Evolutionary conservation across 1,139 yeast genomes (phyloP), one percentile per base, ranked within the genome.

Genomic region (Nakaseomyces sp.): DNA sequence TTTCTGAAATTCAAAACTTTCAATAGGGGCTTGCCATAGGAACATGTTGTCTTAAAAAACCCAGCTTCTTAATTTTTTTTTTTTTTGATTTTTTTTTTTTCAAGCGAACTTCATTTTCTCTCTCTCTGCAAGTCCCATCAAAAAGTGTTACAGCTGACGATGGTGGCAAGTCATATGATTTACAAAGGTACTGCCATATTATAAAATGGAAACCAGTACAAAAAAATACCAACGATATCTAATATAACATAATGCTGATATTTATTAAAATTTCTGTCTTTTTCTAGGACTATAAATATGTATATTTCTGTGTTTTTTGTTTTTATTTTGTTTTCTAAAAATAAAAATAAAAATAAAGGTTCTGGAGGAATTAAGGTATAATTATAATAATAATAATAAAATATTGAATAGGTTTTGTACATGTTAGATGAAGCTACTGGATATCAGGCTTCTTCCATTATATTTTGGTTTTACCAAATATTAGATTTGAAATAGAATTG

Each of bases 181-280:
- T 22, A 9, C 24, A 2, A 2, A 22, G 24, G 6, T 7, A 7
- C 9, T 22, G 9, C 6, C 12, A 10, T 26, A 26, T 26, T 26
- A 9, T 26, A 22, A n/a, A n/a, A n/a, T n/a, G n/a, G n/a, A n/a
- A n/a, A n/a, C n/a, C n/a, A n/a, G n/a, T n/a, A n/a, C n/a, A n/a
- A n/a, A n/a, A n/a, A n/a, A n/a, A 22, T 9, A 22, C 24, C 9
- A 22, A 22, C 24, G 6, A 22, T 22, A 22, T 12, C n/a, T 29
- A 29, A 29, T 29, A 15, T 29, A 29, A 29, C 32, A 15, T 29
- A 29, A 29, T 29, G 32, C 32, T 29, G 32, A 29, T 29, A 29
- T 29, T 29, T 29, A 29, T 29, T 29, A 15, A 13, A 29, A 10
- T 26, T n/a, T 26, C 13, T 26, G n/a, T n/a, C n/a, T 26, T 26